Evolutionary conservation across 345 rosid species (phyloP).

Genomic region (Camelina neglecta): DNA sequence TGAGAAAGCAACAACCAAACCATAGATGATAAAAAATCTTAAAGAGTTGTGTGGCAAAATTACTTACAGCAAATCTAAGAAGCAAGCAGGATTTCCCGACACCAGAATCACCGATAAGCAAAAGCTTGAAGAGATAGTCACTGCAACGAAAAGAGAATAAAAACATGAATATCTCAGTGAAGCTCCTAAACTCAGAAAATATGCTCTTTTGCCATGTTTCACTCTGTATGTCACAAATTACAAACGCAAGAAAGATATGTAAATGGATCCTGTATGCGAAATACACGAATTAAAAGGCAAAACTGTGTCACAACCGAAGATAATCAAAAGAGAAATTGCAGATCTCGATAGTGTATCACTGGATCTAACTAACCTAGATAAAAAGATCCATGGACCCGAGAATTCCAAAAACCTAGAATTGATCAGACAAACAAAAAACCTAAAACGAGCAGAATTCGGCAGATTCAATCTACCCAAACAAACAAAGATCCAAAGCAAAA

Average conservation of each 20-base stretch:
- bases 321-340: conserved; percentile 8
- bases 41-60: background rate
- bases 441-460: background rate
- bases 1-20: background rate
- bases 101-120: conserved; percentile 57
- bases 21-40: background rate
- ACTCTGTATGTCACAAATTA: background rate
- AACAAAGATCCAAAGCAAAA: conserved; percentile 19
- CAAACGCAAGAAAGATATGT: background rate
- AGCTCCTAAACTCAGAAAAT: background rate
- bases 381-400: conserved; percentile 9
- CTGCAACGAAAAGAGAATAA: conserved; percentile 26
- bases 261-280: too few species aligned
- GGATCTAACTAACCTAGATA: conserved; percentile 29
- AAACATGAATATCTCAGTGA: conserved; percentile 9
- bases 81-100: conserved; percentile 55
- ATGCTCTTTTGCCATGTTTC: background rate
- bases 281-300: background rate
- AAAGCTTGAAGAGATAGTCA: conserved; percentile 52
- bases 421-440: background rate
- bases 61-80: conserved; percentile 52
- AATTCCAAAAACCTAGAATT: conserved; percentile 28
- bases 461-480: background rate
- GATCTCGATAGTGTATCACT: conserved; percentile 18
- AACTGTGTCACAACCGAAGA: background rate